Base-by-base conservation (phyloP, 176 grass and related monocot genomes). In the Musa acuminata region DNA sequence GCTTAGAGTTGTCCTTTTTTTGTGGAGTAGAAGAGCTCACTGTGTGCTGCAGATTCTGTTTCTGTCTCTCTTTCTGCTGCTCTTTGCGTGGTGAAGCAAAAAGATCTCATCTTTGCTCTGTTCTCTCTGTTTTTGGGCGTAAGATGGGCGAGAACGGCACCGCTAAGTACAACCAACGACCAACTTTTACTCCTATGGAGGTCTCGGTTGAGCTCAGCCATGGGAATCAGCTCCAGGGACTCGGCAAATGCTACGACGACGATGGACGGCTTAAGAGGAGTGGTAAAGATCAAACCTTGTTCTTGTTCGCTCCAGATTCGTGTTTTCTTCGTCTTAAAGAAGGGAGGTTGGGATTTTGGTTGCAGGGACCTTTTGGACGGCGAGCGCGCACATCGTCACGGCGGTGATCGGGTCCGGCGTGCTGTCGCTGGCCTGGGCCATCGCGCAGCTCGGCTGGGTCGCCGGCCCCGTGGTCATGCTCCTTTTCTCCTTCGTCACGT, bases 361-460 rank as follows among this genome's bases (percentile, higher is more conserved):
- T 51, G 29, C 59, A 98, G 94, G 94, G 71, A 89, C 84, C 55
- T 43, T 91, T 16, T 98, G 90, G 94, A 98, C 90, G 72, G 87
- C 94, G 58, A 82, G 85, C 74, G 90, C 94, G 69, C 94, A 98
- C 72, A 91, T 98, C 78, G 87, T 98, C 54, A 93, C 90, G 72
- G 90, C 94, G 48, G 94, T 96, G 64, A 96, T 96, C 78, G 93
- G 93, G 58, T 96, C 93, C 51, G 93, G 93, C 0, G 93, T 87
- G 72, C 83, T 96, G 83, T 92, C 93, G 21, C 84, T 96, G 80
- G 89, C 93, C 16, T 96, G 93, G 93, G 91, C 89, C 27, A 90
- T 97, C 57, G 94, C 87, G 67, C 94, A 97, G 83, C 94, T 97
- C 14, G 94, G 94, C 27, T 97, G 94, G 94, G 74, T 88, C 65